Evolutionary conservation across 768 basidiomycete genomes (phyloP).

Genomic region (Hypsizygus marmoreus): DNA sequence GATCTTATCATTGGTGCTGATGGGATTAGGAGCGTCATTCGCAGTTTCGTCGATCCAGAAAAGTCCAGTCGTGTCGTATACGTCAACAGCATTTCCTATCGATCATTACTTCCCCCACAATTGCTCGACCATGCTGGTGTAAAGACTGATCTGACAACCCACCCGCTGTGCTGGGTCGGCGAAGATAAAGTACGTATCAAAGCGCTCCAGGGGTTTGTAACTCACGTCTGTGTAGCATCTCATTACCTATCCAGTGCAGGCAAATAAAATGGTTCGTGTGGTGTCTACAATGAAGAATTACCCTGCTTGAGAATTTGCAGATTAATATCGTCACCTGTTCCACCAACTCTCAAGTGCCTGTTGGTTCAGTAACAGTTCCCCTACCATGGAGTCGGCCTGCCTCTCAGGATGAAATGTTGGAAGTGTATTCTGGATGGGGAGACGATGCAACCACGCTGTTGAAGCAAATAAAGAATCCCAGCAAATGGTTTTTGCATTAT

Average conservation of each 20-base stretch:
- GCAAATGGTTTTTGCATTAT: slow-evolving; percentile 55
- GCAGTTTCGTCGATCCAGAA: slow-evolving; percentile 37
- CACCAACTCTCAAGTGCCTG: slow-evolving; percentile 30
- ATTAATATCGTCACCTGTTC: slow-evolving; percentile 50
- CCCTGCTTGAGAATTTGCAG: slow-evolving; percentile 19
- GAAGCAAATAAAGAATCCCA: slow-evolving; percentile 42
- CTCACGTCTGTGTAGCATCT: slow-evolving; percentile 43
- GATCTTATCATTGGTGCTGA: slow-evolving; percentile 56
- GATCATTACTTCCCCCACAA: slow-evolving; percentile 45
- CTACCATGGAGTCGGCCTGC: slow-evolving; percentile 45
- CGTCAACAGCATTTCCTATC: slow-evolving; percentile 50
- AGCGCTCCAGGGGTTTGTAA: background rate
- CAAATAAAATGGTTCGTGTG: slow-evolving; percentile 37
- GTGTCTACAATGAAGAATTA: background rate
- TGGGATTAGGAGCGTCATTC: slow-evolving; percentile 51
- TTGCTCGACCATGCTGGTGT: slow-evolving; percentile 43
- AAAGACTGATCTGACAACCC: slow-evolving; percentile 34
- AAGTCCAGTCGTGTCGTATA: slow-evolving; percentile 33
- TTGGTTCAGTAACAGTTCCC: slow-evolving; percentile 27
- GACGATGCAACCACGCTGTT: slow-evolving; percentile 43
- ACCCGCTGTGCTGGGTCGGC: slow-evolving; percentile 46
- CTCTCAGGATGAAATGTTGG: slow-evolving; percentile 43
- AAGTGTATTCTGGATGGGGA: slow-evolving; percentile 47
- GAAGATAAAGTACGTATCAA: slow-evolving; percentile 40
- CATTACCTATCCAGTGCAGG: slow-evolving; percentile 51